These are phyloP conservation scores for Trifolium fragiferum DNA, from an alignment of 306 rosid species.

Conservation along the genomic window DNA sequence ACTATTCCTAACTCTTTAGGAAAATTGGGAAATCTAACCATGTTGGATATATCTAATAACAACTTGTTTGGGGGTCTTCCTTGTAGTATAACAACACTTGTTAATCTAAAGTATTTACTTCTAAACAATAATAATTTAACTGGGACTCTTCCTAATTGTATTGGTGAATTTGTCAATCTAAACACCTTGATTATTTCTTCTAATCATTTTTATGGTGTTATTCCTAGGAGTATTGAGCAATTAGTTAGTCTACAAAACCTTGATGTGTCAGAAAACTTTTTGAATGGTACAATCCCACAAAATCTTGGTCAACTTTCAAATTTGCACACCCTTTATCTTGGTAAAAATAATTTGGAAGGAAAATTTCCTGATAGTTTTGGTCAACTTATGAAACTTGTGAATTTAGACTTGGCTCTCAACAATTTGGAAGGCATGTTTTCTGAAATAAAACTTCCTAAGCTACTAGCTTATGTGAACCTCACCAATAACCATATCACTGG, in stretches of 20 bases:
- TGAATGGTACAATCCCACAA: constrained; percentile 18
- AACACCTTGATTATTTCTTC: not conserved
- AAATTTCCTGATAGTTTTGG: not conserved
- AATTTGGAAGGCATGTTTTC: not conserved
- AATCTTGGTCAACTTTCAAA: constrained; percentile 35
- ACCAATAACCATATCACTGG: constrained; percentile 6
- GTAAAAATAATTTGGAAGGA: constrained; percentile 36
- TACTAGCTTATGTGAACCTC: constrained; percentile 11
- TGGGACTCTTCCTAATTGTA: constrained; percentile 26
- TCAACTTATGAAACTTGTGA: not conserved
- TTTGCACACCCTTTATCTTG: not conserved
- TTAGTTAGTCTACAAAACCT: constrained; percentile 16
- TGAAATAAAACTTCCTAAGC: constrained; percentile 4
- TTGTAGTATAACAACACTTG: constrained; percentile 26
- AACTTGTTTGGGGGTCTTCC: no score
- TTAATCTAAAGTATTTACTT: not conserved
- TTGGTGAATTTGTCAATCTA: constrained; percentile 29
- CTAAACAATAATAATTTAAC: constrained; percentile 20
- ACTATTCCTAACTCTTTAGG: no score
- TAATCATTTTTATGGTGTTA: constrained; percentile 40
- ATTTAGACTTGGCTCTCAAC: constrained; percentile 16
- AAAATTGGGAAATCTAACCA: no score
- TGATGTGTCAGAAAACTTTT: constrained; percentile 24
- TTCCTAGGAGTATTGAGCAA: constrained; percentile 35
- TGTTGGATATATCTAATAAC: no score